phyloP scores from a whole-genome alignment of 2,329 filamentous ascomycete genomes.

The Tolypocladium endophyticum region DNA sequence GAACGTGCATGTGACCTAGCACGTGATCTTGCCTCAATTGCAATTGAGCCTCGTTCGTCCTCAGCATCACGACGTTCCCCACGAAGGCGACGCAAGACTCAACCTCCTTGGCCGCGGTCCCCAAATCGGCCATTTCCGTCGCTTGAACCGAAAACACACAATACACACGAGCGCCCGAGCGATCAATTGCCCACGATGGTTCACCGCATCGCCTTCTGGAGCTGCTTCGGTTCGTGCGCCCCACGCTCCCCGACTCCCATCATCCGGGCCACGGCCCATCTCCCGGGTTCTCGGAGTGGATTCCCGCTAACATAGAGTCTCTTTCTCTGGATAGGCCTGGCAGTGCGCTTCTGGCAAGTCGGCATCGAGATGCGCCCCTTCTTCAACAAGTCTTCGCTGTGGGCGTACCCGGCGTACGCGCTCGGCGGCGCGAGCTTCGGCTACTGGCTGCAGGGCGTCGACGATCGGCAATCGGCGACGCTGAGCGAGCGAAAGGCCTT shows the following conservation, averaged over 20 bases:
- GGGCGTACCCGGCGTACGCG: conserved; percentile 87
- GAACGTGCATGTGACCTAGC: conserved; percentile 1
- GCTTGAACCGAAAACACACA: conserved; percentile 6
- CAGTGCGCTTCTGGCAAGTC: conserved; percentile 89
- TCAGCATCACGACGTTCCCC: conserved; percentile 14
- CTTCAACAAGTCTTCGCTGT: conserved; percentile 73
- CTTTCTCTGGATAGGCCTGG: conserved; percentile 55
- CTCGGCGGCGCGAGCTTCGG: conserved; percentile 82
- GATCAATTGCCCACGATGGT: conserved; percentile 38
- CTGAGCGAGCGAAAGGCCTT: conserved; percentile 68
- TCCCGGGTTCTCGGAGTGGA: background rate
- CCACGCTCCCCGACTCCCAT: background rate
- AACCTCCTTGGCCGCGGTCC: conserved; percentile 10
- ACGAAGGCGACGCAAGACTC: conserved; percentile 5
- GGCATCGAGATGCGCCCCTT: conserved; percentile 97
- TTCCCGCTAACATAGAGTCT: background rate
- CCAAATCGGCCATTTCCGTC: conserved; percentile 7
- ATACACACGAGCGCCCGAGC: conserved; percentile 7
- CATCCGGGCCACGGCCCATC: background rate
- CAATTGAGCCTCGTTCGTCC: conserved; percentile 6
- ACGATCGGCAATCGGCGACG: conserved; percentile 68
- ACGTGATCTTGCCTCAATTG: conserved; percentile 1
- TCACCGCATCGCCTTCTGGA: conserved; percentile 67
- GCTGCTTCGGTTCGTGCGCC: conserved; percentile 70
- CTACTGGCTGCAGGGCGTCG: conserved; percentile 91